phyloP scores from a whole-genome alignment of 495 filamentous ascomycete species.

The Aspergillus cristatus region DNA sequence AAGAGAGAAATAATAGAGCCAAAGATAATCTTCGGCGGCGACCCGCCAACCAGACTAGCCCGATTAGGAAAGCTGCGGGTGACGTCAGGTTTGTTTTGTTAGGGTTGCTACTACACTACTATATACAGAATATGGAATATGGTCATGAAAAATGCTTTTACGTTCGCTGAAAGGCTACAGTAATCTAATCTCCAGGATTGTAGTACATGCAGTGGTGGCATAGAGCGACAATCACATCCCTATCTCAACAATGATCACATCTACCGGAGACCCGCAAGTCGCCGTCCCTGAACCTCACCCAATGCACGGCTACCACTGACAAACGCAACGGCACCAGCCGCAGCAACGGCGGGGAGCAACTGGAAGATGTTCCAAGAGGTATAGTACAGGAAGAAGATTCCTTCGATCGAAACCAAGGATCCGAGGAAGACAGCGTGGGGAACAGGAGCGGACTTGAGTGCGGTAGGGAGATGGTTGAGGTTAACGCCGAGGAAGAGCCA shows the following conservation, averaged over 20 bases:
- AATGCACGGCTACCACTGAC: slow-evolving; percentile 87
- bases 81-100: slow-evolving; percentile 10
- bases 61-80: slow-evolving; percentile 8
- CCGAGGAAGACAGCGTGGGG: slow-evolving; percentile 75
- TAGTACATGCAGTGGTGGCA: too few species aligned
- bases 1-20: neutral
- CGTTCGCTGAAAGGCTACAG: too few species aligned
- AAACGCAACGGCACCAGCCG: slow-evolving; percentile 62
- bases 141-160: too few species aligned
- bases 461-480: slow-evolving; percentile 64
- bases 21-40: slow-evolving; percentile 8
- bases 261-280: slow-evolving; percentile 72
- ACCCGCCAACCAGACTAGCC: slow-evolving; percentile 8
- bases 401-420: slow-evolving; percentile 78
- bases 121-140: too few species aligned
- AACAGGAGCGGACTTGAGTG: slow-evolving; percentile 62
- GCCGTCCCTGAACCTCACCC: slow-evolving; percentile 81
- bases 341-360: slow-evolving; percentile 61
- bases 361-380: slow-evolving; percentile 90
- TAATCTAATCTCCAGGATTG: too few species aligned
- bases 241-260: neutral
- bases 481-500: slow-evolving; percentile 83
- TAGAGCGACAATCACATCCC: too few species aligned
- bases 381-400: slow-evolving; percentile 92
- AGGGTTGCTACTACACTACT: neutral